Evolutionary conservation across 805 yeast species (phyloP), one percentile per base, ranked within the genome.

Genomic region (Diddensiella transvaalensis): DNA sequence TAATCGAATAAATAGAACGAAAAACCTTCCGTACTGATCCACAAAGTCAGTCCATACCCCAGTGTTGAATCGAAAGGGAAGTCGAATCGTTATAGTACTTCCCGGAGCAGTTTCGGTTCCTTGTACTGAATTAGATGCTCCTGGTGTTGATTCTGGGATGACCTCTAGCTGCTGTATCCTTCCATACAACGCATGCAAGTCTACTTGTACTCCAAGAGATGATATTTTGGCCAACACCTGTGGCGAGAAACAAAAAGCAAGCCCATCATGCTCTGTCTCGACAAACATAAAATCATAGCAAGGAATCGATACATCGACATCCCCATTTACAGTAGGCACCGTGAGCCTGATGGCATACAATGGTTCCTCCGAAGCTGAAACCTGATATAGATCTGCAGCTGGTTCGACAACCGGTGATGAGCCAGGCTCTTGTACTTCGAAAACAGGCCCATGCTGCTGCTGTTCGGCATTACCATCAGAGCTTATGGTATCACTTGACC

Each of bases 201-300:
- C 32, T 8, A 26, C 32, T 26, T 8, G 11, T 13, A 26, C 32
- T 8, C 32, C 32, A 8, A 26, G 13, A 8, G 32, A 26, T 8
- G 32, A 26, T 13, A 26, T 8, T 26, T 26, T 26, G 11, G 13
- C n/a, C 13, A 33, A 17, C 13, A n/a, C 17, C n/a, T 23, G 41
- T 3, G 48, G 48, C 11, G 50, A 41, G 13, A 41, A 15, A 35
- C 50, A 42, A 22, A 47, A 41, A 10, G 50, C 50, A 19, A 32
- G 32, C 19, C 40, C 40, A 26, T 38, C 40, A 6, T 3, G 11
- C 15, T 13, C 30, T 2, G 41, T 40, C 32, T 39, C 33, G 13
- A 40, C 33, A 8, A 49, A 17, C 46, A 49, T 44, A 40, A 40
- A 49, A 10, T 49, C 52, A 33, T 30, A 49, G 35, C 42, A 30